Base-by-base conservation (phyloP, 371 early-diverging fungal genomes). In the Apophysomyces elegans region DNA sequence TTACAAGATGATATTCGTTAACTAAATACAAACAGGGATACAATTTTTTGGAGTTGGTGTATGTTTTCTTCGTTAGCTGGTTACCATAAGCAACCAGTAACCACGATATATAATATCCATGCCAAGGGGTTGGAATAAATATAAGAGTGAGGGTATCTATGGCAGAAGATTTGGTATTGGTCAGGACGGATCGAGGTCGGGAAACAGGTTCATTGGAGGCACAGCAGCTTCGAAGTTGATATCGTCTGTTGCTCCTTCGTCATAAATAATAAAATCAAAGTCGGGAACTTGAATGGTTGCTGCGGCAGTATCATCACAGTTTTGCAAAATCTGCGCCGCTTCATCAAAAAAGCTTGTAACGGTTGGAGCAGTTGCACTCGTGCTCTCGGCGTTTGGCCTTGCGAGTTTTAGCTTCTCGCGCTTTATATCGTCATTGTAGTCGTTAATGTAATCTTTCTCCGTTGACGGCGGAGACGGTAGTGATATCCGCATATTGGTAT, bases 101-200 rank as follows among this genome's bases (percentile, higher is more conserved):
- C 16, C 21, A 50, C 54, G 54, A 50, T 50, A 21, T 18, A 50
- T 21, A n/a, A 50, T 21, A 21, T 4, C 8, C 18, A 50, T 21
- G 21, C 8, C 18, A 50, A 7, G 21, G 54, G 9, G 54, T 18
- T 9, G 54, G 21, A 50, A 50, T 50, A 50, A 50, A 50, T 50
- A 50, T 50, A 21, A 21, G 21, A 21, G n/a, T 26, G 54, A 26
- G 54, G 54, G 54, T 50, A 50, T 50, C 54, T 50, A 50, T 50
- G 54, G 54, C 11, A 26, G 4, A 50, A 50, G 21, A 6, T 26
- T 50, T n/a, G 54, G 54, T 63, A 54, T 63, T 39, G 56, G 56
- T 63, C 41, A 63, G 43, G 54, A 63, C 41, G 16, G 54, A 63
- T 63, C 39, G 50, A 41, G 63, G 56, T 38, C 50, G 56, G 32